Base-by-base conservation (phyloP, 768 basidiomycete species). In the Podaxis sp. region DNA sequence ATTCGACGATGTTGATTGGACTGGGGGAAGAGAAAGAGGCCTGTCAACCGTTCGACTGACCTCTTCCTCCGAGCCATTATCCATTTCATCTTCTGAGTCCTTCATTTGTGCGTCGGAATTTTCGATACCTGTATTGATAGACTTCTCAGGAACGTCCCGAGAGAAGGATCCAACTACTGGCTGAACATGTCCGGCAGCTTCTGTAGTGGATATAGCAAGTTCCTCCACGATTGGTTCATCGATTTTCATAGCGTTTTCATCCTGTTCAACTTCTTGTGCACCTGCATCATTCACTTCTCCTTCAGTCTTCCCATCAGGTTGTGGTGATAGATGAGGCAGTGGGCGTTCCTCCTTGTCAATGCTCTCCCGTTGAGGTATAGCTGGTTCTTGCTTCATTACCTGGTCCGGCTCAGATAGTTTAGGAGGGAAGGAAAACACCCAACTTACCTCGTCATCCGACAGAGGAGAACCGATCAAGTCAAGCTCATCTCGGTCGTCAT, bases 401-500 rank as follows among this genome's bases (percentile, higher is more conserved):
- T 17, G 41, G 36, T 17, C 8, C 40, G n/a, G 43, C 25, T 60
- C 25, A 27, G 36, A 58, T 36, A 9, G 22, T 50, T 24, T 19
- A 25, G 36, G 12, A 15, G 17, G 19, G n/a, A n/a, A 25, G 25
- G 19, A 49, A 36, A 24, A n/a, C 11, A 55, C 15, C 17, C 22
- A n/a, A 38, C 54, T n/a, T 15, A 56, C 59, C 37, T 56, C 43
- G 13, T 67, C 66, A 41, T 64, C 65, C 5, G 66, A 64, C 36
- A 63, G 36, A 15, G 65, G 43, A 53, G 74, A 72, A 2, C 73
- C 73, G 37, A 80, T 71, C 49, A 80, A 67, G 64, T 80, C 79
- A 7, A 80, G 75, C 66, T 80, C 78, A 61, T 80, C 78, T n/a
- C 65, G 69, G 6, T 68, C 71, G 37, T 77, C 74, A 59, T 75